Conservation (phyloP, 1,284 basidiomycete species). For the Puccinia polysora region DNA sequence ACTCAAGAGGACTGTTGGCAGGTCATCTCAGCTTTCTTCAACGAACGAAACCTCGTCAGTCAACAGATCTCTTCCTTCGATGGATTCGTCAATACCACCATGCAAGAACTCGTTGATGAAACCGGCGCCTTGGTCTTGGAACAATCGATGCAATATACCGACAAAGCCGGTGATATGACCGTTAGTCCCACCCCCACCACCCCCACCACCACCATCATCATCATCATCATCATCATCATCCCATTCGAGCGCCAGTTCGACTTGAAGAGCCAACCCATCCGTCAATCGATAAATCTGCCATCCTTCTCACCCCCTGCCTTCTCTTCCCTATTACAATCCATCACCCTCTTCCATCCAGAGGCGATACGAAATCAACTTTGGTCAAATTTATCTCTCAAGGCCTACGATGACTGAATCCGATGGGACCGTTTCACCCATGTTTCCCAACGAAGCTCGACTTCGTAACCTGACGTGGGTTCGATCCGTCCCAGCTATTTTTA, state of each 20-base stretch:
- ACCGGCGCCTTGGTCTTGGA: conserved; percentile 88
- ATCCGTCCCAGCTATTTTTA: background rate
- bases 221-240: too few relatives aligned
- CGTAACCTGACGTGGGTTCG: conserved; percentile 63
- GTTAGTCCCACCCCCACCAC: too few relatives aligned
- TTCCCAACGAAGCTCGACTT: conserved; percentile 94
- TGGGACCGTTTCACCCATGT: conserved; percentile 84
- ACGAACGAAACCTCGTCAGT: conserved; percentile 92
- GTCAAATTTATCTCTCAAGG: conserved; percentile 92
- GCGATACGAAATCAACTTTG: conserved; percentile 95
- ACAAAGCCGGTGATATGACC: conserved; percentile 67
- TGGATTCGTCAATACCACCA: conserved; percentile 99
- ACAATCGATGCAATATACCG: conserved; percentile 91
- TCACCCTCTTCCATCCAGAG: too few relatives aligned
- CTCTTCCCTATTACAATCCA: too few relatives aligned
- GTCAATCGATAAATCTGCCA: too few relatives aligned
- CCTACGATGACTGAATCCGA: conserved; percentile 94
- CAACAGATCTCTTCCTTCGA: conserved; percentile 98
- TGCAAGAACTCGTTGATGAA: conserved; percentile 99
- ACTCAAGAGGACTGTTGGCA: conserved; percentile 93
- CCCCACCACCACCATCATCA: too few relatives aligned
- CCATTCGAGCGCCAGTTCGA: too few relatives aligned
- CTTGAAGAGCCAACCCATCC: too few relatives aligned
- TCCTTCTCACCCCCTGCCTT: too few relatives aligned
- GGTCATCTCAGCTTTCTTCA: conserved; percentile 92